Conservation (phyloP, 208 protist species). For the Wallacemonas sp. region DNA sequence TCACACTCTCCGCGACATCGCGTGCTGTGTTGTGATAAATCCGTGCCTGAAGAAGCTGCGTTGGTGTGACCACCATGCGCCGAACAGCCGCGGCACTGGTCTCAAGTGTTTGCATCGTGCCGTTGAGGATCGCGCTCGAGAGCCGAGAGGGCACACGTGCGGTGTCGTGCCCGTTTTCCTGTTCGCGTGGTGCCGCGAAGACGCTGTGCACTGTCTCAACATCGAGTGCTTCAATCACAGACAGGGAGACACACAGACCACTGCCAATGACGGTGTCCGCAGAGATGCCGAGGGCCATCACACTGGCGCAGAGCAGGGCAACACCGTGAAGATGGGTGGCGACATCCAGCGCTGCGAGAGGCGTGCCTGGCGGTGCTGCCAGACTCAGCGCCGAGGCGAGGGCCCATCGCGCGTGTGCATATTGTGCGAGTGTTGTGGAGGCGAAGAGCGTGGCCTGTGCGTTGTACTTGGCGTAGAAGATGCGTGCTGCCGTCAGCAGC, state of each 20-base stretch:
- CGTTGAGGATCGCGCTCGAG: slow-evolving; percentile 14
- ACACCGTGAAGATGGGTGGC: slow-evolving; percentile 1
- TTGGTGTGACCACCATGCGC: slow-evolving; percentile 11
- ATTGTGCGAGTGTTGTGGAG: not conserved
- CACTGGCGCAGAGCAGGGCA: slow-evolving; percentile 41
- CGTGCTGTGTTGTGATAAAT: not conserved
- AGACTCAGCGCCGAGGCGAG: not conserved
- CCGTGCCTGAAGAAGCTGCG: not conserved
- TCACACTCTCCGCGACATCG: not conserved
- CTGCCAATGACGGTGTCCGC: slow-evolving; percentile 54
- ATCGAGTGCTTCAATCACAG: slow-evolving; percentile 48
- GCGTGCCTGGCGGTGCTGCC: not conserved
- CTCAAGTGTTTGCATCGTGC: not conserved
- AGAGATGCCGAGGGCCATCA: slow-evolving; percentile 61
- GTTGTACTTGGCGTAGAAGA: not conserved
- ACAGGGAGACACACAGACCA: slow-evolving; percentile 51
- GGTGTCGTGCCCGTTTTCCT: slow-evolving; percentile 16
- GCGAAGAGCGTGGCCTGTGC: not conserved
- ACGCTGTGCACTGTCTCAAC: slow-evolving; percentile 31
- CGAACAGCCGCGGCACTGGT: not conserved
- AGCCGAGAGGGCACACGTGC: slow-evolving; percentile 46
- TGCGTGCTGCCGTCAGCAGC: not conserved
- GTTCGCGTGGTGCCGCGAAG: slow-evolving; percentile 31
- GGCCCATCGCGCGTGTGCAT: not conserved
- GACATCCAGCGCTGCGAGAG: not conserved